Base-by-base conservation (phyloP, 1,284 basidiomycete species). In the Cutaneotrichosporon arboriforme region DNA sequence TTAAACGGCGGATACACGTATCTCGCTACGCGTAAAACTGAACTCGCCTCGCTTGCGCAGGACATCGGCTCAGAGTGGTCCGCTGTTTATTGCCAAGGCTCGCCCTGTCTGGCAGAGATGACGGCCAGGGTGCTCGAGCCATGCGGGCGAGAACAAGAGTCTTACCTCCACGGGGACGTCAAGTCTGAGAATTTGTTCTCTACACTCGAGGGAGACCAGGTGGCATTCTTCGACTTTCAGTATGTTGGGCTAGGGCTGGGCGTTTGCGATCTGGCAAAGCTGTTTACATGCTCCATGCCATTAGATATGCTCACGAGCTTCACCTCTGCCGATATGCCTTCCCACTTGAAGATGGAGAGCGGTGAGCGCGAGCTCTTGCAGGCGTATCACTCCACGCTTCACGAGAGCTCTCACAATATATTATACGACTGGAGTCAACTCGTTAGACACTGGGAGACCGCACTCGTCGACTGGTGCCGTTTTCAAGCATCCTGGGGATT, bases 1-100 rank as follows among this genome's bases (percentile, higher is more conserved):
- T 49, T 53, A 1, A 55, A 59, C n/a, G 57, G 57, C 9, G 57
- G 57, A 12, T 59, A 59, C 49, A 59, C 57, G 21, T 59, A 59
- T 38, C 54, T 59, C 46, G 54, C 54, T 2, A 59, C 57, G 42
- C 51, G 57, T 13, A 10, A 22, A 51, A n/a, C n/a, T 20, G 57
- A 59, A 49, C 41, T 51, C 23, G 48, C 51, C 9, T 13, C 21
- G 10, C 51, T 55, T 5, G 40, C 23, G 2, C 23, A 13, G 1
- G 37, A 36, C 22, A n/a, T 17, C 23, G 37, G 22, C 4, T 43
- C 44, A 9, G 57, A 59, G 51, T 59, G 57, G 57, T 20, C 26
- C 8, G 4, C 8, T 2, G 49, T 46, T 9, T 53, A 51, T 46
- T 49, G 44, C 38, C 4, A 17, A 5, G 17, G 46, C 2, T 34